Evolutionary conservation across 805 yeast species (phyloP).

Genomic region (Soucietia sequanensis): DNA sequence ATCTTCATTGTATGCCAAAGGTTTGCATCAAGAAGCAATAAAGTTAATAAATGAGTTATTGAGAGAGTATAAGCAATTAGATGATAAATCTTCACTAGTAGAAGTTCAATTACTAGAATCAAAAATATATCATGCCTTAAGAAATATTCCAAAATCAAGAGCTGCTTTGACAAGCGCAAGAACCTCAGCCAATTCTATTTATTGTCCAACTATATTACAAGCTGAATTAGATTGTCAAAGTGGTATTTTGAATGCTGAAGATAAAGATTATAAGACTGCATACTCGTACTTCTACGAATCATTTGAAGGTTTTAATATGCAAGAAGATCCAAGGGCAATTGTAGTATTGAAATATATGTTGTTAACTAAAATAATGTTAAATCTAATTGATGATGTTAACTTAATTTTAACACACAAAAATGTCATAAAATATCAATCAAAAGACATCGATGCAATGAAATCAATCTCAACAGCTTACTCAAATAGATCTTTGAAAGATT

Average conservation of each 20-base stretch:
- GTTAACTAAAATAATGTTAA: constrained; percentile 89
- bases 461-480: constrained; percentile 88
- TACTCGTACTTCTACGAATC: constrained; percentile 94
- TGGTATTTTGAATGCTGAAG: constrained; percentile 95
- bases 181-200: constrained; percentile 95
- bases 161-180: constrained; percentile 94
- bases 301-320: constrained; percentile 83
- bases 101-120: constrained; percentile 93
- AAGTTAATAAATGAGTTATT: constrained; percentile 69
- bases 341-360: constrained; percentile 89
- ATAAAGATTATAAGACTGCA: constrained; percentile 94
- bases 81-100: constrained; percentile 91
- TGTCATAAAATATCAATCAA: constrained; percentile 67
- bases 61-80: constrained; percentile 86
- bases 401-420: constrained; percentile 71
- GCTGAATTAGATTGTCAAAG: constrained; percentile 95
- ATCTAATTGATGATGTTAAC: constrained; percentile 81
- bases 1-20: constrained; percentile 65
- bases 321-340: constrained; percentile 58
- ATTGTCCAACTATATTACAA: constrained; percentile 89
- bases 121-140: constrained; percentile 83
- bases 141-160: constrained; percentile 86
- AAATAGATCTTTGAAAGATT: constrained; percentile 85
- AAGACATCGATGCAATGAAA: constrained; percentile 93
- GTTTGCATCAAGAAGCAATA: constrained; percentile 66